These are phyloP conservation scores for Corylus heterophylla DNA, from an alignment of 306 rosid genomes.

Conservation along the genomic window DNA sequence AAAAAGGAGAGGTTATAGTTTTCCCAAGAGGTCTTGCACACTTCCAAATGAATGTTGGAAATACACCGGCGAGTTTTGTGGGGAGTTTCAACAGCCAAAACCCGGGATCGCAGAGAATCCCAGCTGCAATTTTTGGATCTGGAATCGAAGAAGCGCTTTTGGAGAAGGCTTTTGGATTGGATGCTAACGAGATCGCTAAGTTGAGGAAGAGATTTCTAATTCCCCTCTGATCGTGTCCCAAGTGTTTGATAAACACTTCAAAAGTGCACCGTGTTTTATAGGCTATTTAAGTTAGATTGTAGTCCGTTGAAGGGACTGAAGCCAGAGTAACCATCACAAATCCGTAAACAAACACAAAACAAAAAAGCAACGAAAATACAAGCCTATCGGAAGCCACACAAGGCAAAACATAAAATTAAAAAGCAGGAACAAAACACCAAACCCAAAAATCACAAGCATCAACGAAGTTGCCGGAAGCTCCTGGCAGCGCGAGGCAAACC, in stretches of 20 bases:
- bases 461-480: no score
- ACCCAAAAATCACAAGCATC: no score
- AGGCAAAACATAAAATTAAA: no score
- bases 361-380: no score
- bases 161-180: constrained; percentile 88
- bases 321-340: no score
- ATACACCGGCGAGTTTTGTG: constrained; percentile 64
- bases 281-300: neutral
- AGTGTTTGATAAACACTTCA: neutral
- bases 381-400: no score
- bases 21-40: constrained; percentile 85
- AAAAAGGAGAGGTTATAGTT: constrained; percentile 89
- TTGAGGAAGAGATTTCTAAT: constrained; percentile 55
- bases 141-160: constrained; percentile 73
- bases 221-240: constrained; percentile 26
- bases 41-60: constrained; percentile 93
- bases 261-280: neutral
- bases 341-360: no score
- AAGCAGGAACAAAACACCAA: no score
- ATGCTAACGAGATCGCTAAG: constrained; percentile 55
- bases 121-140: constrained; percentile 73
- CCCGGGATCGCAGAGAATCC: constrained; percentile 74
- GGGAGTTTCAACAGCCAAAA: constrained; percentile 95
- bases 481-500: no score
- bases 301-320: no score